Conservation (phyloP, 129 eudicot genomes). For the Logfia minima region DNA sequence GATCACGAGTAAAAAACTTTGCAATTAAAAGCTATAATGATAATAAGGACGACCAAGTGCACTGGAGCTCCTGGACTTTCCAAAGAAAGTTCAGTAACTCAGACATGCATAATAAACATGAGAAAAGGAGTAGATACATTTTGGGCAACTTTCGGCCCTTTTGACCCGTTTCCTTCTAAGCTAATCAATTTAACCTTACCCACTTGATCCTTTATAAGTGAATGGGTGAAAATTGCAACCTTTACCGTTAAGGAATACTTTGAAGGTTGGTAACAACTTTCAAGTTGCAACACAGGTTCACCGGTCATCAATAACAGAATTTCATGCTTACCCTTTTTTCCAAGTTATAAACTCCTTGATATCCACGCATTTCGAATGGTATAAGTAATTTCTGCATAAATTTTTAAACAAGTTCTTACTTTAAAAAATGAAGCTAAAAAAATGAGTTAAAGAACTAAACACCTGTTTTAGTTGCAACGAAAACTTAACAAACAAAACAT, state of each 20-base stretch:
- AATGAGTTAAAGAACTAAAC: background rate
- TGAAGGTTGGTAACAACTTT: background rate
- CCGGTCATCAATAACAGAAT: background rate
- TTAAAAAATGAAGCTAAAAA: background rate
- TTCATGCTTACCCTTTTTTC: conserved; percentile 65
- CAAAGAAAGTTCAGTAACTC: background rate
- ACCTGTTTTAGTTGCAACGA: background rate
- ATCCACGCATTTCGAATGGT: conserved; percentile 95
- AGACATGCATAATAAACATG: background rate
- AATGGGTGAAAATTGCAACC: background rate
- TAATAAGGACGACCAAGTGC: background rate
- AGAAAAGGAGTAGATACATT: background rate
- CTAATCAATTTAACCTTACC: background rate
- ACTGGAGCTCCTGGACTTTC: background rate
- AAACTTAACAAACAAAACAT: background rate
- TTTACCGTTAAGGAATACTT: background rate
- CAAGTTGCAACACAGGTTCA: background rate
- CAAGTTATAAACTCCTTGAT: conserved; percentile 87
- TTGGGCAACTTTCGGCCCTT: background rate
- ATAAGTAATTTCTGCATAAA: conserved; percentile 65
- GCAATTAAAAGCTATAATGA: background rate
- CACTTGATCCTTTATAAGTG: background rate
- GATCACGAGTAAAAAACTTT: background rate
- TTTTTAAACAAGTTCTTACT: background rate
- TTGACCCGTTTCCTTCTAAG: background rate